A percentile compares a stretch with the other conserved stretches of the same genome.
These are phyloP conservation scores for Naegleria lovaniensis DNA, from an alignment of 208 protist species.

Conservation along the genomic window DNA sequence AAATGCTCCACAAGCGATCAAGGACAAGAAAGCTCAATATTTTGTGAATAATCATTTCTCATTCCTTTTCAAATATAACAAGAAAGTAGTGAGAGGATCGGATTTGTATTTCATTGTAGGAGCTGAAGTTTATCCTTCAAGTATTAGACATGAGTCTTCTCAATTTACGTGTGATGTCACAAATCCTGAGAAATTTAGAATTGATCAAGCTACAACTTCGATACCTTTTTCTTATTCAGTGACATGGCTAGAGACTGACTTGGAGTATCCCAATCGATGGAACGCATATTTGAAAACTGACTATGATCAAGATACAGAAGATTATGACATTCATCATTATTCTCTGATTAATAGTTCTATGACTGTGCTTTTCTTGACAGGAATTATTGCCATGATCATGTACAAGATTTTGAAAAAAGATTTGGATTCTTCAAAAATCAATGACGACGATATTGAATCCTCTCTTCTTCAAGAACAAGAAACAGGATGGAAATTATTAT, in stretches of 20 bases:
- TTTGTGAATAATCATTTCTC: slow-evolving; percentile 55
- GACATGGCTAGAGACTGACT: slow-evolving; percentile 55
- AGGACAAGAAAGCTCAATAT: background rate
- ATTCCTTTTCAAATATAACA: slow-evolving; percentile 47
- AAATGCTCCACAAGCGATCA: no score
- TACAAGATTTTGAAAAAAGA: slow-evolving; percentile 89
- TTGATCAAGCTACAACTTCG: slow-evolving; percentile 4
- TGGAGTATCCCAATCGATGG: slow-evolving; percentile 92
- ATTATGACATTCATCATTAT: slow-evolving; percentile 79
- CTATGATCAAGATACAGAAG: slow-evolving; percentile 52
- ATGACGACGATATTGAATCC: slow-evolving; percentile 51
- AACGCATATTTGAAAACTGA: slow-evolving; percentile 78
- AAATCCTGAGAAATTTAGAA: slow-evolving; percentile 37
- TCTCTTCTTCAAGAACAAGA: slow-evolving; percentile 9
- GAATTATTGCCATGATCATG: slow-evolving; percentile 88
- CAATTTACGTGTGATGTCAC: background rate
- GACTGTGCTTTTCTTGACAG: slow-evolving; percentile 83
- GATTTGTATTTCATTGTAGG: background rate
- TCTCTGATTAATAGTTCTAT: slow-evolving; percentile 90
- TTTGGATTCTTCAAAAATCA: slow-evolving; percentile 65
- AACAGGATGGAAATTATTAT: slow-evolving; percentile 90
- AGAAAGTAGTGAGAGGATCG: background rate
- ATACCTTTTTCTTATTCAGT: slow-evolving; percentile 76
- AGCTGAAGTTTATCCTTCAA: background rate
- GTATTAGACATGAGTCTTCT: background rate